Evolutionary conservation across 495 filamentous ascomycete genomes (phyloP).

Genomic region (Usnea hakonensis): DNA sequence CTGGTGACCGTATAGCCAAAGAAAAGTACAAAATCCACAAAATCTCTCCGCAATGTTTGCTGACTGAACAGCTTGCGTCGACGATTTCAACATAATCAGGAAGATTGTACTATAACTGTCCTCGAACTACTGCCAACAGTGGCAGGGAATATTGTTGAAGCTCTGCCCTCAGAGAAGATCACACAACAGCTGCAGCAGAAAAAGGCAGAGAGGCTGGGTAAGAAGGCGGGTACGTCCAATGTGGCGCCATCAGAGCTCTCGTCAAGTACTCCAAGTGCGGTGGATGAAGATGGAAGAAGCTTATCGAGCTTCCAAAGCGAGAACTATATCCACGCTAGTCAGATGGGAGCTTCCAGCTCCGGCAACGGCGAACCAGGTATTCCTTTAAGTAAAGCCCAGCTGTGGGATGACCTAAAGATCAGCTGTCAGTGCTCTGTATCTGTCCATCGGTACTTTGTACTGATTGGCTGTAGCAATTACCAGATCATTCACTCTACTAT

Average conservation of each 20-base stretch:
- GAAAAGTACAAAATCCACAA: slow-evolving; percentile 61
- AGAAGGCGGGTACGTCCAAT: slow-evolving; percentile 44
- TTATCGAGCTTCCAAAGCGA: slow-evolving; percentile 69
- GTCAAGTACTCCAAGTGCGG: slow-evolving; percentile 67
- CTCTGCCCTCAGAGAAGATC: slow-evolving; percentile 80
- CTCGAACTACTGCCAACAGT: slow-evolving; percentile 89
- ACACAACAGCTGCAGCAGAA: slow-evolving; percentile 89
- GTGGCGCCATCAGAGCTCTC: slow-evolving; percentile 52
- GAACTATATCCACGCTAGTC: slow-evolving; percentile 71
- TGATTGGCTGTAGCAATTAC: slow-evolving; percentile 61
- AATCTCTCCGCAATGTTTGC: neutral
- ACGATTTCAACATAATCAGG: slow-evolving; percentile 96
- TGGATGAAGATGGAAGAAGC: slow-evolving; percentile 75
- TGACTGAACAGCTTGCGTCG: slow-evolving; percentile 65
- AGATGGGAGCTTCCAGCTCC: slow-evolving; percentile 47
- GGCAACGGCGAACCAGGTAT: slow-evolving; percentile 39
- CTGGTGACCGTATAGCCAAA: slow-evolving; percentile 83
- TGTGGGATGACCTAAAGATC: slow-evolving; percentile 98
- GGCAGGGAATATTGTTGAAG: slow-evolving; percentile 78
- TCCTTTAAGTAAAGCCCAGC: slow-evolving; percentile 76
- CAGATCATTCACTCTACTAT: slow-evolving; percentile 81
- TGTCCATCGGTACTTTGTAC: slow-evolving; percentile 1
- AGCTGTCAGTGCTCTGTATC: slow-evolving; percentile 52
- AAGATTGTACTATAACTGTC: slow-evolving; percentile 97
- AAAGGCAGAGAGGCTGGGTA: slow-evolving; percentile 67